Evolutionary conservation across 2,329 filamentous ascomycete genomes (phyloP).

Genomic region (Diaporthe aspalathi): DNA sequence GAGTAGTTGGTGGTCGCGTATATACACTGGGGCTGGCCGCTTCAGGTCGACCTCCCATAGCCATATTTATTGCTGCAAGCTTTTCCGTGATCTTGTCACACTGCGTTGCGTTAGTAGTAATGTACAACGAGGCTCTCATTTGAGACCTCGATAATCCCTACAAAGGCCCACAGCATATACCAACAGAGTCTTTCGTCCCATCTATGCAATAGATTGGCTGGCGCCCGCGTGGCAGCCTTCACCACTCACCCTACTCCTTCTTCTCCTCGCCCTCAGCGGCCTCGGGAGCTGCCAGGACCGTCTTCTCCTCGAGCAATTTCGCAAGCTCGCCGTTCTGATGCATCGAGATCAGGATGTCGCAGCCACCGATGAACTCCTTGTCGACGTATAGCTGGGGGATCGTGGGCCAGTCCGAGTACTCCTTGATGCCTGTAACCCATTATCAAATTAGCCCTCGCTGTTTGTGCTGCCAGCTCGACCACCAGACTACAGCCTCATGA

Average conservation of each 20-base stretch:
- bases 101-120: slow-evolving; percentile 17
- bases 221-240: background rate
- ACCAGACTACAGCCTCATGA: background rate
- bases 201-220: background rate
- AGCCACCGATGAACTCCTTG: slow-evolving; percentile 97
- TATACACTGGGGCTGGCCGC: background rate
- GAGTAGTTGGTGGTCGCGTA: background rate
- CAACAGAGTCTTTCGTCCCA: background rate
- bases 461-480: background rate
- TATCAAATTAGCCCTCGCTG: slow-evolving; percentile 32
- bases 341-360: slow-evolving; percentile 96
- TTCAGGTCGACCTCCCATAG: background rate
- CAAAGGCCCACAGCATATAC: background rate
- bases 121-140: slow-evolving; percentile 21
- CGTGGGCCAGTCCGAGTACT: slow-evolving; percentile 99
- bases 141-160: background rate
- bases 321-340: slow-evolving; percentile 95
- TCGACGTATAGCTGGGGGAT: slow-evolving; percentile 97
- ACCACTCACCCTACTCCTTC: slow-evolving; percentile 46
- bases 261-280: slow-evolving; percentile 48
- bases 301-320: slow-evolving; percentile 91
- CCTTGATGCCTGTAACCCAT: slow-evolving; percentile 83
- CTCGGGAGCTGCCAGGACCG: slow-evolving; percentile 76
- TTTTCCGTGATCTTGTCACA: background rate
- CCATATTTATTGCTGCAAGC: background rate